phyloP scores from a whole-genome alignment of 805 yeast genomes.

The Candida morakotiae region DNA sequence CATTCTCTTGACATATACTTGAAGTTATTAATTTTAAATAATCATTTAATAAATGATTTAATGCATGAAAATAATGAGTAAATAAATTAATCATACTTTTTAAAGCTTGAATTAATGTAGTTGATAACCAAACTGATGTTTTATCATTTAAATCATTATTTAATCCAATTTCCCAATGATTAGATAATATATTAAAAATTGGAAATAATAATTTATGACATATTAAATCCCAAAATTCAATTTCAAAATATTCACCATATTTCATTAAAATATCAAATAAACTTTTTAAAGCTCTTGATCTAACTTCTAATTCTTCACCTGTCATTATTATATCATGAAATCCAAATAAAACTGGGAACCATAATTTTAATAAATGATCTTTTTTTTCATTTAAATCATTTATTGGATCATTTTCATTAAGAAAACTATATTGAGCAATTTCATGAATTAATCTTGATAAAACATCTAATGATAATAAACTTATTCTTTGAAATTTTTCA shows the following conservation, averaged over 20 bases:
- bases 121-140: constrained; percentile 91
- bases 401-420: constrained; percentile 13
- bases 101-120: constrained; percentile 93
- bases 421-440: constrained; percentile 45
- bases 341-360: constrained; percentile 86
- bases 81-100: constrained; percentile 82
- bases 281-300: constrained; percentile 80
- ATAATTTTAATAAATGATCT: constrained; percentile 49
- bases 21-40: constrained; percentile 73
- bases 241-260: constrained; percentile 73
- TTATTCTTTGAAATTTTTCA: constrained; percentile 71
- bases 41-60: constrained; percentile 72
- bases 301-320: constrained; percentile 90
- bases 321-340: constrained; percentile 88
- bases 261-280: constrained; percentile 78
- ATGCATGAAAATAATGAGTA: constrained; percentile 73
- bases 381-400: constrained; percentile 12
- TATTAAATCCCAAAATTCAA: constrained; percentile 76
- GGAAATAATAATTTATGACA: constrained; percentile 83
- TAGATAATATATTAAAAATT: constrained; percentile 74
- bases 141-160: constrained; percentile 74
- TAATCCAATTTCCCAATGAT: constrained; percentile 57
- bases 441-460: constrained; percentile 58
- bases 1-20: constrained; percentile 95
- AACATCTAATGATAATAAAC: constrained; percentile 76